These are phyloP conservation scores for Wallacemonas rigidus DNA, from an alignment of 208 protist genomes.

Conservation along the genomic window DNA sequence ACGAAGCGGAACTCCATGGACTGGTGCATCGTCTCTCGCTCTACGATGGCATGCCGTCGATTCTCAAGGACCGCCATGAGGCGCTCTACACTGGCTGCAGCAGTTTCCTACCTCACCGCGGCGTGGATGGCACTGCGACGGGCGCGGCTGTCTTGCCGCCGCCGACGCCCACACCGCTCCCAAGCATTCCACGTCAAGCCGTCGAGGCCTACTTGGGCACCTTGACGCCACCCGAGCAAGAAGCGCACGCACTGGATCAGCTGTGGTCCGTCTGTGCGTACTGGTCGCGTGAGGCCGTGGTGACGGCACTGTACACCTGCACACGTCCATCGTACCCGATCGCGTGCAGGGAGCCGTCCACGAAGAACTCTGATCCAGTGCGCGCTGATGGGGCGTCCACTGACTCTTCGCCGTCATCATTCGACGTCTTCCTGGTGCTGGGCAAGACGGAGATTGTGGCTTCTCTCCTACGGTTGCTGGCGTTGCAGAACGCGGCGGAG, in stretches of 20 bases:
- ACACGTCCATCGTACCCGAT: constrained; percentile 5
- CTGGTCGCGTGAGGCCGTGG: constrained; percentile 17
- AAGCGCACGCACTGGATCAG: constrained; percentile 6
- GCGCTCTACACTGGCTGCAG: constrained; percentile 13
- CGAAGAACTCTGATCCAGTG: neutral
- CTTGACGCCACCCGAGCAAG: constrained; percentile 14
- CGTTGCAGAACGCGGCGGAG: constrained; percentile 27
- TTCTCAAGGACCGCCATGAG: constrained; percentile 10
- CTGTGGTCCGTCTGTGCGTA: constrained; percentile 25
- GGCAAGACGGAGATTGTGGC: constrained; percentile 17
- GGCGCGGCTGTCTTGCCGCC: neutral
- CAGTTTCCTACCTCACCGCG: neutral
- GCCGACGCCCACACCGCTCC: too few relatives aligned
- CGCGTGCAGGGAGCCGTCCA: neutral
- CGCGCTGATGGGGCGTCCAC: too few relatives aligned
- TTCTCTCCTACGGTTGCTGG: constrained; percentile 27
- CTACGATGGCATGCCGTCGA: neutral
- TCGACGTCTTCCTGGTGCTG: neutral
- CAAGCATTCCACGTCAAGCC: constrained; percentile 32
- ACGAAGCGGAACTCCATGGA: constrained; percentile 36
- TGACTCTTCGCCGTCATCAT: neutral
- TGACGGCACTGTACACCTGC: constrained; percentile 11
- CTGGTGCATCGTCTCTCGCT: constrained; percentile 27
- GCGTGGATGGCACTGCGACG: neutral
- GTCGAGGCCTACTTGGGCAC: constrained; percentile 32